Base-by-base conservation (phyloP, 305 asterid species). In the Rubia balearica region DNA sequence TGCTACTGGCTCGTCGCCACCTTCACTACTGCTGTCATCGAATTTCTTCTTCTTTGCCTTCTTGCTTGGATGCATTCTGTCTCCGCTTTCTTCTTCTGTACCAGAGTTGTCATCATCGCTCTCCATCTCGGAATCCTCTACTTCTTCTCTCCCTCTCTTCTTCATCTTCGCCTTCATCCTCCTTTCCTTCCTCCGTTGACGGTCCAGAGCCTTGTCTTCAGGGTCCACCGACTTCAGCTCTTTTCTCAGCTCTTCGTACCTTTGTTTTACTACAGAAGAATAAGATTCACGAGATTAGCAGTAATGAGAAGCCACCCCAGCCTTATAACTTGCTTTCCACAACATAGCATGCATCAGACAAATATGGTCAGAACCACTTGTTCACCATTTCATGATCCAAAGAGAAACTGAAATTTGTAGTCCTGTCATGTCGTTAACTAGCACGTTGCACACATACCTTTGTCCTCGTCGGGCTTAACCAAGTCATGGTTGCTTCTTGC, bases 141-240 rank as follows among this genome's bases (percentile, higher is more conserved):
- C 87, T 0, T 82, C 82, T 74, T 76, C 87, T 0, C 81, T 81
- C 72, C 85, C 77, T 11, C 76, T 86, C 53, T 88, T 87, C 85
- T 90, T 92, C 82, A 69, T 49, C 82, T 90, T 95, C 76, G 83
- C 85, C 81, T 86, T 90, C 72, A 86, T 68, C 63, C 97, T 89
- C 71, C 81, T 87, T 69, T 90, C 98, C 81, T 83, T 86, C 71
- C 84, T 81, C 17, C 98, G 87, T 61, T 90, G 72, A 2, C 84
- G 83, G 71, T 90, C 90, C 77, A 82, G 65, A 61, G 79, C 87
- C 82, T 95, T 95, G 79, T 95, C 99, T 76, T 83, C 98, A 81
- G 84, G 80, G 85, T 91, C 97, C 3, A 68, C 87, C 73, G 77
- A 78, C 82, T 84, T 86, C 92, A 95, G 69, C 74, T 71, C 77